Base-by-base conservation (phyloP, 2,329 filamentous ascomycete species). In the Diaporthe caulivora region DNA sequence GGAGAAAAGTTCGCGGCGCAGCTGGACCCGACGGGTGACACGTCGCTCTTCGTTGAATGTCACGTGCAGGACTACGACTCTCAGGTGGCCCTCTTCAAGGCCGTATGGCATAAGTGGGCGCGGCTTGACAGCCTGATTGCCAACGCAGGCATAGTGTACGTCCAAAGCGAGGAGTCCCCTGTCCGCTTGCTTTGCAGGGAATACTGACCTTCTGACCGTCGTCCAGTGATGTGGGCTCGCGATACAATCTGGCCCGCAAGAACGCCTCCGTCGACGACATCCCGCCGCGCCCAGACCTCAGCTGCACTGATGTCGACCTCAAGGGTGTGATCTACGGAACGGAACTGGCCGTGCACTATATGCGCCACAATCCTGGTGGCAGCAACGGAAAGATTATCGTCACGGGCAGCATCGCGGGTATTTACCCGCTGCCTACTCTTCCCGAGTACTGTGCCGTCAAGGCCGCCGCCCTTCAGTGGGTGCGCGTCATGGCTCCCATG, bases 301-400 rank as follows among this genome's bases (percentile, higher is more conserved):
- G 29, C 62, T 67, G 62, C 47, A 67, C 62, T 15, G 78, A 81
- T 31, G 77, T 84, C 34, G 79, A 78, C 51, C 73, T 79, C 10
- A 76, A 71, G 1, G 74, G 74, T 7, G 72, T 74, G 15, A 34
- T 74, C 29, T 65, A 72, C 31, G 70, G 72, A 7, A 64, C 60
- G 26, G 62, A 74, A 40, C 64, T 75, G 31, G 74, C 74, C 17
- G 73, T 74, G 69, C 74, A 75, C 42, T 75, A 72, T 24, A 75
- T 75, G 74, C 69, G 74, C 40, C 69, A 74, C 31, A 75, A 75
- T 40, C 60, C 70, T 2, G 42, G 29, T 24, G 62, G 62, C 26
- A 49, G 21, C 21, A 26, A 8, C 24, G 62, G 62, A 1, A 67
- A 67, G 11, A 67, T 51, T 18, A 51, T 67, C 11, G n/a, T 67